Percentiles rank a stretch among this genome's conserved stretches.
Conservation (phyloP, 768 basidiomycete species). For the Glaciozyma martinii region DNA sequence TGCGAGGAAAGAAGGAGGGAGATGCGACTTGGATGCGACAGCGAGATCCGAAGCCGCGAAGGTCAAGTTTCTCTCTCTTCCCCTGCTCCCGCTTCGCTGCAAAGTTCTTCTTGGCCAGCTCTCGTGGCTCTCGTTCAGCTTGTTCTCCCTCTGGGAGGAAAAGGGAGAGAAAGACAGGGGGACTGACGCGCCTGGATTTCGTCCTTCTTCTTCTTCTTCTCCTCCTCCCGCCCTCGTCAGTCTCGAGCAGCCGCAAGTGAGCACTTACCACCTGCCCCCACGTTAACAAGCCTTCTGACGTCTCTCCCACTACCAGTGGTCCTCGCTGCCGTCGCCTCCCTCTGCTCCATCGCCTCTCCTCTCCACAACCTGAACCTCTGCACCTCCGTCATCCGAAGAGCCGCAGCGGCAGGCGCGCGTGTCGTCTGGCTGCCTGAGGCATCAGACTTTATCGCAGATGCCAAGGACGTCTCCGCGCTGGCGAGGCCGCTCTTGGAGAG, state of each 20-base stretch:
- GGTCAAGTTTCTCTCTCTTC: too few relatives aligned
- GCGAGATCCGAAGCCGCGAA: too few relatives aligned
- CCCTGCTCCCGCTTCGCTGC: too few relatives aligned
- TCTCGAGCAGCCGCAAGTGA: neutral
- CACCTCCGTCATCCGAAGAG: conserved; percentile 18
- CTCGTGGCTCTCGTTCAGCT: too few relatives aligned
- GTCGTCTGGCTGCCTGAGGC: conserved; percentile 35
- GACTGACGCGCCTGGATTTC: too few relatives aligned
- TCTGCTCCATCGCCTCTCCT: conserved; percentile 31
- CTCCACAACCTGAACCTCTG: conserved; percentile 19
- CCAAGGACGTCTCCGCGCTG: conserved; percentile 10
- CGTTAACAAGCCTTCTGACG: neutral
- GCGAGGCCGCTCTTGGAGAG: conserved; percentile 14
- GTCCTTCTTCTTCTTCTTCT: too few relatives aligned
- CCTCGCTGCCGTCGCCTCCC: conserved; percentile 31
- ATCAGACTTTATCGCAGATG: conserved; percentile 30
- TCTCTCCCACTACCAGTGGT: neutral
- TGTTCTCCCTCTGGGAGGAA: too few relatives aligned
- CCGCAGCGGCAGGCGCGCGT: conserved; percentile 4
- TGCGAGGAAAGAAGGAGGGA: too few relatives aligned
- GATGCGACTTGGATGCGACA: too few relatives aligned
- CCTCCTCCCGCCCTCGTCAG: too few relatives aligned
- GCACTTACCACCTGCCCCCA: neutral
- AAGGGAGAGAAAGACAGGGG: too few relatives aligned
- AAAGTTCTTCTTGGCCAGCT: too few relatives aligned